Evolutionary conservation across 257 asterid species (phyloP).

Genomic region (Solanum chilense): DNA sequence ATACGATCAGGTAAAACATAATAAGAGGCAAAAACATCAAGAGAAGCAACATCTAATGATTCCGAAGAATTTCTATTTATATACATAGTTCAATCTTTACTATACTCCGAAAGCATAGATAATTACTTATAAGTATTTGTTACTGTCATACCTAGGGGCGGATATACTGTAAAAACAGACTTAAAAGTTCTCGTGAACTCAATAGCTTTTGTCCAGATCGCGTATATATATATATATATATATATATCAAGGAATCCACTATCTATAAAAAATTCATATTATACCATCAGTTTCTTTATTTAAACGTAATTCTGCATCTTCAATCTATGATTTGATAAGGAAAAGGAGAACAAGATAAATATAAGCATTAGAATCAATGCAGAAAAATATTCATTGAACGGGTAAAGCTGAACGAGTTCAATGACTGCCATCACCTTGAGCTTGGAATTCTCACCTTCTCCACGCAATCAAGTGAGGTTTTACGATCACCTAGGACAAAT

Average conservation of each 20-base stretch:
- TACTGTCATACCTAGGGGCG: not conserved
- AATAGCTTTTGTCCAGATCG: not conserved
- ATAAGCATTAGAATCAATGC: not conserved
- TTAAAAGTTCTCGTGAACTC: not conserved
- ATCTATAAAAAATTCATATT: not conserved
- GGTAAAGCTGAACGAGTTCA: not conserved
- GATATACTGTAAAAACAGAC: not conserved
- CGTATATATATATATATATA: not conserved
- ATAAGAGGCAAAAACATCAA: not conserved
- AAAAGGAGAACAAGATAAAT: not conserved
- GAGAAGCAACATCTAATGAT: not conserved
- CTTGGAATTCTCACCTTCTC: not conserved
- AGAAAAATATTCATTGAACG: not conserved
- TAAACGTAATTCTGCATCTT: not conserved
- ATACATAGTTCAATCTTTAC: not conserved
- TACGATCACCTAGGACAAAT: not conserved
- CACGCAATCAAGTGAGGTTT: not conserved
- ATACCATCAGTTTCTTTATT: not conserved
- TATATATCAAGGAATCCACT: not conserved
- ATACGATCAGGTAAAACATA: not conserved
- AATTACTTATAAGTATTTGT: not conserved
- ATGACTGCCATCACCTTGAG: not conserved
- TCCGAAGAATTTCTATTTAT: not conserved
- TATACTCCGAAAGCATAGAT: not conserved
- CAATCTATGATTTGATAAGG: not conserved